phyloP scores from a whole-genome alignment of 352 stramenopile species.

The Globisporangium nodosum region DNA sequence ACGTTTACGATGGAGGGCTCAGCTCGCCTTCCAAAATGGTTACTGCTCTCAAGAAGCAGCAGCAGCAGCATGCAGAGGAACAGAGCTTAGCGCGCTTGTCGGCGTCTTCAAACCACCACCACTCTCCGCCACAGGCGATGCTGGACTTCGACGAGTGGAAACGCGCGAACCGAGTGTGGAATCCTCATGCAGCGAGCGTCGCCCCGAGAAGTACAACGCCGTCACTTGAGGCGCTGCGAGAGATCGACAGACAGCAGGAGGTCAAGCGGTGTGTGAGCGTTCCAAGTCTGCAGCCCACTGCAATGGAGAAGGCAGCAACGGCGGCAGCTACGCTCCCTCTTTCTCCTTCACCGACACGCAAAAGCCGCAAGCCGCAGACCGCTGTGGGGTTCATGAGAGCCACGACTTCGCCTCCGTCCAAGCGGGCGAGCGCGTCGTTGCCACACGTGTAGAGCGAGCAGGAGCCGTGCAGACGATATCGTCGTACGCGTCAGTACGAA shows the following conservation, averaged over 20 bases:
- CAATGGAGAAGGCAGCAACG: slow-evolving; percentile 44
- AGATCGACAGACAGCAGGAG: slow-evolving; percentile 23
- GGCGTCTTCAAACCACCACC: neutral
- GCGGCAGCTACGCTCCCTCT: slow-evolving; percentile 4
- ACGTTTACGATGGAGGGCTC: slow-evolving; percentile 1
- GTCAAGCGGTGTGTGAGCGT: slow-evolving; percentile 51
- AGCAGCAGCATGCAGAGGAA: slow-evolving; percentile 1
- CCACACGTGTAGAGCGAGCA: slow-evolving; percentile 12
- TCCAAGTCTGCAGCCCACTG: slow-evolving; percentile 42
- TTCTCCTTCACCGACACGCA: slow-evolving; percentile 12
- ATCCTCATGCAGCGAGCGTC: slow-evolving; percentile 7
- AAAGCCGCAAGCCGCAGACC: slow-evolving; percentile 11
- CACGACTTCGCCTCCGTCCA: slow-evolving; percentile 2
- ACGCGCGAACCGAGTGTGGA: slow-evolving; percentile 44
- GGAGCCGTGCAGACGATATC: neutral
- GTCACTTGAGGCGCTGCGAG: slow-evolving; percentile 21
- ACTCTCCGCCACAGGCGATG: slow-evolving; percentile 2
- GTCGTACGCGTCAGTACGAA: neutral
- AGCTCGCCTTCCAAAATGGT: slow-evolving; percentile 10
- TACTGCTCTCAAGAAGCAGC: slow-evolving; percentile 8
- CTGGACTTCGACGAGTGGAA: slow-evolving; percentile 68
- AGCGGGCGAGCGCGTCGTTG: slow-evolving; percentile 6
- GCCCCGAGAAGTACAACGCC: slow-evolving; percentile 21
- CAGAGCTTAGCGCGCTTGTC: neutral
- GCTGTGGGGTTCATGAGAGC: slow-evolving; percentile 11